A percentile compares a stretch with the other conserved stretches of the same genome.
These are phyloP conservation scores for Venturia nashicola DNA, from an alignment of 2,329 filamentous ascomycete species.

Conservation along the genomic window DNA sequence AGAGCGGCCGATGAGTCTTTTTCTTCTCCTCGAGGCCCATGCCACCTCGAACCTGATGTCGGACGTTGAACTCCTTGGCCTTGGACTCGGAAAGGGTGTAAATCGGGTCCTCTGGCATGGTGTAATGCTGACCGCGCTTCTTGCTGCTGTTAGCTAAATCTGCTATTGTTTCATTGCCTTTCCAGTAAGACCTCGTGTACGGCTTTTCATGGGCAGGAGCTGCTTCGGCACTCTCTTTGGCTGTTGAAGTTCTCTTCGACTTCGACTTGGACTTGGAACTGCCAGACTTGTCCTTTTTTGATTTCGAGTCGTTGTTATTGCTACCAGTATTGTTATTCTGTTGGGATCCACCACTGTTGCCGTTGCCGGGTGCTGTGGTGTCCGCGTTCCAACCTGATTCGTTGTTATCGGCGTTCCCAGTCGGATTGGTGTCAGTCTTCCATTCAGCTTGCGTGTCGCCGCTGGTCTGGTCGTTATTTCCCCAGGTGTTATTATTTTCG, in stretches of 20 bases:
- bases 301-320: not conserved
- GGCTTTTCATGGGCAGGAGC: not conserved
- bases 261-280: not conserved
- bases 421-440: too few species aligned
- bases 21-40: slow-evolving; percentile 27
- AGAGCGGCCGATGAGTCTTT: slow-evolving; percentile 17
- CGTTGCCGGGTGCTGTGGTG: too few species aligned
- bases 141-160: not conserved
- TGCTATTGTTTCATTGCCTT: not conserved
- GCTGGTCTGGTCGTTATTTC: too few species aligned
- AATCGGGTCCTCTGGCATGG: slow-evolving; percentile 21
- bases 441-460: not conserved
- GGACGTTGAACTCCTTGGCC: slow-evolving; percentile 14
- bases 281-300: not conserved
- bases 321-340: slow-evolving; percentile 1
- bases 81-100: slow-evolving; percentile 13
- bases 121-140: slow-evolving; percentile 12
- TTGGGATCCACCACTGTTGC: slow-evolving; percentile 2
- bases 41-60: slow-evolving; percentile 23
- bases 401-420: too few species aligned
- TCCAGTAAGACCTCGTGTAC: slow-evolving; percentile 4
- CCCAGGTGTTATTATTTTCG: not conserved
- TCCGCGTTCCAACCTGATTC: too few species aligned
- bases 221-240: not conserved
- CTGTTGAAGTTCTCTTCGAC: not conserved